These are phyloP conservation scores for Lavandula angustifolia DNA, from an alignment of 257 asterid genomes.

Conservation along the genomic window DNA sequence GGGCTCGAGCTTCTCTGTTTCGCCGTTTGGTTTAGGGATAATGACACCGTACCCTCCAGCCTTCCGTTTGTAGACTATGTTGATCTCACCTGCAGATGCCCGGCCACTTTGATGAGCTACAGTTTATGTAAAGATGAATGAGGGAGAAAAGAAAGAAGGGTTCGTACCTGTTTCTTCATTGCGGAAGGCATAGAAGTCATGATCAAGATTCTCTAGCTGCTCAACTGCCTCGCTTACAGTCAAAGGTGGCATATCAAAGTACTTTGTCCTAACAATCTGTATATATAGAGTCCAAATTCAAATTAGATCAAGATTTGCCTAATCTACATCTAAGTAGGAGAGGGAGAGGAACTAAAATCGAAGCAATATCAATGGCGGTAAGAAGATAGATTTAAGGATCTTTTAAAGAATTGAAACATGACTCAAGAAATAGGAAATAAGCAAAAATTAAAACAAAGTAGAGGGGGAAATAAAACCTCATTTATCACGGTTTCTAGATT, in stretches of 20 bases:
- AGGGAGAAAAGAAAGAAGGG: not conserved
- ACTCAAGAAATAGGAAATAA: too few relatives aligned
- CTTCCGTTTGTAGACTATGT: slow-evolving; percentile 72
- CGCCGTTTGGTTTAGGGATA: slow-evolving; percentile 63
- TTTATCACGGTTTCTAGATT: slow-evolving; percentile 32
- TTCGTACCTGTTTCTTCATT: slow-evolving; percentile 78
- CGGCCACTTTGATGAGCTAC: not conserved
- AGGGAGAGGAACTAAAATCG: too few relatives aligned
- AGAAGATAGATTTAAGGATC: too few relatives aligned
- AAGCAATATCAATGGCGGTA: too few relatives aligned
- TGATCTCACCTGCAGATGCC: slow-evolving; percentile 63
- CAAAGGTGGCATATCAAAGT: slow-evolving; percentile 94
- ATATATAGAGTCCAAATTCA: not conserved
- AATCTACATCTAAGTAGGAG: too few relatives aligned
- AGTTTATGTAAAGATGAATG: not conserved
- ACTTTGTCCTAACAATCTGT: slow-evolving; percentile 83
- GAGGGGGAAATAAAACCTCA: slow-evolving; percentile 49
- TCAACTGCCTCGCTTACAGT: slow-evolving; percentile 82
- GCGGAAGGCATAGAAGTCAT: slow-evolving; percentile 87
- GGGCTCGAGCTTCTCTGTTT: slow-evolving; percentile 55
- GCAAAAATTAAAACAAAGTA: not conserved
- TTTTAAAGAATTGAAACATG: too few relatives aligned
- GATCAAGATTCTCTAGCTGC: slow-evolving; percentile 89
- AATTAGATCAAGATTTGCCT: too few relatives aligned
- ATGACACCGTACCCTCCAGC: slow-evolving; percentile 88